These are phyloP conservation scores for Chrysopogon serrulatus DNA, from an alignment of 176 grass and related monocot genomes.

Conservation along the genomic window DNA sequence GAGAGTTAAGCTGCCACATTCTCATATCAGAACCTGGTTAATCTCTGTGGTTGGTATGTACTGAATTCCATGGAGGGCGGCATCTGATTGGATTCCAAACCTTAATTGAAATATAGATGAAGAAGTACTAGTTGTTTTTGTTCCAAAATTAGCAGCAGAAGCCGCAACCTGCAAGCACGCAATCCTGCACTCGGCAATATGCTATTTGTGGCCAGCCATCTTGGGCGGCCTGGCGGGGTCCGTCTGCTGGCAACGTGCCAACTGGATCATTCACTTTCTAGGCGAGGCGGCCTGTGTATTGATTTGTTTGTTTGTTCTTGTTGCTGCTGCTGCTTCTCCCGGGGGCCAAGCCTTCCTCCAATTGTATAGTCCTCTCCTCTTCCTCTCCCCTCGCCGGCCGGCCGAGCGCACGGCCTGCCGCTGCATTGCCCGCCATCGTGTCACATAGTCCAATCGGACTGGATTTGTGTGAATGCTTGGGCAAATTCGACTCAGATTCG, in stretches of 20 bases:
- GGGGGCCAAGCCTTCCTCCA: background rate
- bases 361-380: background rate
- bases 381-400: background rate
- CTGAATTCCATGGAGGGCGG: background rate
- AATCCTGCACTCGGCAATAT: background rate
- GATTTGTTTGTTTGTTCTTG: background rate
- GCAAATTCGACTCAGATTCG: constrained; percentile 19
- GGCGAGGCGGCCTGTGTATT: background rate
- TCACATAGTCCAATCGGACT: background rate
- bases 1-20: background rate
- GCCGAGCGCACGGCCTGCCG: background rate
- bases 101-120: background rate
- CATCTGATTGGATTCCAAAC: background rate
- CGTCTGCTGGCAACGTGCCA: background rate
- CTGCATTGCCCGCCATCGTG: background rate
- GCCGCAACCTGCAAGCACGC: background rate
- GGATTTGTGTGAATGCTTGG: constrained; percentile 23
- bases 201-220: background rate
- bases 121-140: background rate
- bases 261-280: background rate
- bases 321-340: background rate
- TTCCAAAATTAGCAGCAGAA: background rate
- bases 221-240: background rate
- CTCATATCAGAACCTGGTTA: background rate
- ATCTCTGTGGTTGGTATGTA: background rate